Percentiles rank a stretch among this genome's conserved stretches.
Evolutionary conservation across 2,329 filamentous ascomycete genomes (phyloP).

Genomic region (Didymellaceae sp.): DNA sequence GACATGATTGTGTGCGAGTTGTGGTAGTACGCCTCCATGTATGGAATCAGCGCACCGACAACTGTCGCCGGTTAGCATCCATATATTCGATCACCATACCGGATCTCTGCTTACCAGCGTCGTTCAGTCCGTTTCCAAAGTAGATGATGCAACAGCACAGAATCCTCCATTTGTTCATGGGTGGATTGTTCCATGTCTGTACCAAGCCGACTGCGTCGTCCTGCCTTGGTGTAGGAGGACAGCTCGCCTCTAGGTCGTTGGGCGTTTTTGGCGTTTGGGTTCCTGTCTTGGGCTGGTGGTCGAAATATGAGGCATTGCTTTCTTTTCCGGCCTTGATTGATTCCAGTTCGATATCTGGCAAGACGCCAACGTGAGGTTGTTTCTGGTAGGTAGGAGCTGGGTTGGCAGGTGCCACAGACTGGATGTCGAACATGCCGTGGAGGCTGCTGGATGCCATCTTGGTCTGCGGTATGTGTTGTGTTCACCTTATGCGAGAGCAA

Average conservation of each 20-base stretch:
- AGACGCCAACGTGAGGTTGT: constrained; percentile 24
- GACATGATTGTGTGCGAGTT: constrained; percentile 82
- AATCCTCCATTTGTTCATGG: constrained; percentile 75
- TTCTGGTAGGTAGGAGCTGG: constrained; percentile 49
- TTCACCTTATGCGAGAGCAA: not conserved
- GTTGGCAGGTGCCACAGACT: constrained; percentile 43
- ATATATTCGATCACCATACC: not conserved
- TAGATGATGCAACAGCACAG: constrained; percentile 69
- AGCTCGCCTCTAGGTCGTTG: constrained; percentile 61
- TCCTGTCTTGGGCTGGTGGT: constrained; percentile 19
- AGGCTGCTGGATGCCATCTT: constrained; percentile 48
- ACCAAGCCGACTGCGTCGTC: constrained; percentile 55
- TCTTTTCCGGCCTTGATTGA: constrained; percentile 29
- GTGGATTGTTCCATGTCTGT: constrained; percentile 63
- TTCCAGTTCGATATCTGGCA: constrained; percentile 47
- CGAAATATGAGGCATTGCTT: constrained; percentile 17
- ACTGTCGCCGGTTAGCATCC: constrained; percentile 43
- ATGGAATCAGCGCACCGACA: constrained; percentile 79
- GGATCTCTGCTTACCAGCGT: constrained; percentile 59
- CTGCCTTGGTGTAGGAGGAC: constrained; percentile 55
- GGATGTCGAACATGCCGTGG: constrained; percentile 53
- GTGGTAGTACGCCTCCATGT: constrained; percentile 76
- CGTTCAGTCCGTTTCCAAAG: constrained; percentile 74
- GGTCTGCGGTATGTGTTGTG: not conserved
- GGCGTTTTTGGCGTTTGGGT: constrained; percentile 42